Conservation (phyloP, 352 stramenopile species). For the Phytophthora boehmeriae region DNA sequence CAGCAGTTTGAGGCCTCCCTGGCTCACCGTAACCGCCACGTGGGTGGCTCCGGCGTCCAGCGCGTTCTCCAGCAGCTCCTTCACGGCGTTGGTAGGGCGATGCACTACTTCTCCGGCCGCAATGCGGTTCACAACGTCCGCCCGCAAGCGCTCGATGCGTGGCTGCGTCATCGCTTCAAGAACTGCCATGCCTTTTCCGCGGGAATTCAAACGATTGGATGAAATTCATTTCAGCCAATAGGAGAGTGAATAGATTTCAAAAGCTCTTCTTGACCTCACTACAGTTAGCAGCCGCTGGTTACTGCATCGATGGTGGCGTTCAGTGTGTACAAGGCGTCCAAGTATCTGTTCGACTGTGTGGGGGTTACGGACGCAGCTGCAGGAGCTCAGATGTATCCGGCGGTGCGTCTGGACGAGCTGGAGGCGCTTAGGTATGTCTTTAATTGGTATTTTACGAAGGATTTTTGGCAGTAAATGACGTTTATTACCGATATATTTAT, state of each 20-base stretch:
- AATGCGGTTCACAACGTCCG: slow-evolving; percentile 95
- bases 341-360: slow-evolving; percentile 73
- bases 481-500: background rate
- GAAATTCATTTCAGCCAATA: slow-evolving; percentile 15
- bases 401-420: slow-evolving; percentile 43
- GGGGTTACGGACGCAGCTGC: slow-evolving; percentile 12
- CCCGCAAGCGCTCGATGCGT: slow-evolving; percentile 88
- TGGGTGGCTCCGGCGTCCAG: slow-evolving; percentile 94
- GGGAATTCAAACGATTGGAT: slow-evolving; percentile 44
- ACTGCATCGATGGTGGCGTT: slow-evolving; percentile 42
- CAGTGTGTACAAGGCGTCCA: slow-evolving; percentile 68
- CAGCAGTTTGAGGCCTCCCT: slow-evolving; percentile 93
- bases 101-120: slow-evolving; percentile 96
- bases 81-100: slow-evolving; percentile 93
- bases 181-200: slow-evolving; percentile 46
- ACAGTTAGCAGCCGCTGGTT: background rate
- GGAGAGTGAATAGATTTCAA: slow-evolving; percentile 1
- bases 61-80: slow-evolving; percentile 99
- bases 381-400: slow-evolving; percentile 26
- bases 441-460: background rate
- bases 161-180: slow-evolving; percentile 11
- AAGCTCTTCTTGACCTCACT: slow-evolving; percentile 12
- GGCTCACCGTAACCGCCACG: slow-evolving; percentile 75
- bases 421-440: slow-evolving; percentile 49
- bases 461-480: slow-evolving; percentile 13